Percentiles rank a stretch among this genome's conserved stretches.
Conservation (phyloP, 2,329 filamentous ascomycete species). For the Stagonosporopsis vannaccii region DNA sequence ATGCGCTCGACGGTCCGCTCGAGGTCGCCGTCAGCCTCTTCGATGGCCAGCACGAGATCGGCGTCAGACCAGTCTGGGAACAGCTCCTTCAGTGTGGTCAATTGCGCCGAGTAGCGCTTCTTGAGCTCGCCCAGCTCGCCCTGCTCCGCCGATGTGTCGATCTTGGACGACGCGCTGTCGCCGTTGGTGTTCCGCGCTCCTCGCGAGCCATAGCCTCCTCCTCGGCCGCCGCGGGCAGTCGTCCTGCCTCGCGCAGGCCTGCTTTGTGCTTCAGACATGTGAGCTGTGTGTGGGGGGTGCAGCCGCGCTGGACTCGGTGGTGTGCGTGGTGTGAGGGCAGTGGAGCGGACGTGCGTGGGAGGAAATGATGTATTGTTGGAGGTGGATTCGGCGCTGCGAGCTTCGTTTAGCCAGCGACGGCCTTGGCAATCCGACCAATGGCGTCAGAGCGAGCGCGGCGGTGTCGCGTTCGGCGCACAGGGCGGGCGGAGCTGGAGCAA, state of each 20-base stretch:
- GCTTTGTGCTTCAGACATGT: constrained; percentile 94
- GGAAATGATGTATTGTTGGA: constrained; percentile 40
- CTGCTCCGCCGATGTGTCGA: constrained; percentile 76
- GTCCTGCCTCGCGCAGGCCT: constrained; percentile 90
- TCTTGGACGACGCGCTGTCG: constrained; percentile 67
- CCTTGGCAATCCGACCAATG: constrained; percentile 19
- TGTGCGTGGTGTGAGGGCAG: constrained; percentile 32
- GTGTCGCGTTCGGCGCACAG: constrained; percentile 7
- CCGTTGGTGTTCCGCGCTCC: constrained; percentile 69
- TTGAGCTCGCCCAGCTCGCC: constrained; percentile 91
- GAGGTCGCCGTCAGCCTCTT: constrained; percentile 82
- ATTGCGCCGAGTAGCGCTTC: constrained; percentile 82
- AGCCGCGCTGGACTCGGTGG: constrained; percentile 33
- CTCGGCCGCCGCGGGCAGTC: constrained; percentile 84
- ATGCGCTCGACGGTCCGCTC: constrained; percentile 78
- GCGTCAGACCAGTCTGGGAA: constrained; percentile 96
- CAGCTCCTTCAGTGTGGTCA: constrained; percentile 86
- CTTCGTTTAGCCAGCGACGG: constrained; percentile 23
- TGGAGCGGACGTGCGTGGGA: constrained; percentile 36
- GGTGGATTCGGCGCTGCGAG: constrained; percentile 38
- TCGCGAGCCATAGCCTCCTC: constrained; percentile 65
- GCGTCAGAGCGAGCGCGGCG: constrained; percentile 17
- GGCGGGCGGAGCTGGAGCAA: background rate
- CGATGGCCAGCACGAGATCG: constrained; percentile 89
- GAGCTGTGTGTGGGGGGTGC: constrained; percentile 52